Evolutionary conservation across 2,329 filamentous ascomycete species (phyloP), one percentile per base, ranked within the genome.

Genomic region (Clonostachys byssicola): DNA sequence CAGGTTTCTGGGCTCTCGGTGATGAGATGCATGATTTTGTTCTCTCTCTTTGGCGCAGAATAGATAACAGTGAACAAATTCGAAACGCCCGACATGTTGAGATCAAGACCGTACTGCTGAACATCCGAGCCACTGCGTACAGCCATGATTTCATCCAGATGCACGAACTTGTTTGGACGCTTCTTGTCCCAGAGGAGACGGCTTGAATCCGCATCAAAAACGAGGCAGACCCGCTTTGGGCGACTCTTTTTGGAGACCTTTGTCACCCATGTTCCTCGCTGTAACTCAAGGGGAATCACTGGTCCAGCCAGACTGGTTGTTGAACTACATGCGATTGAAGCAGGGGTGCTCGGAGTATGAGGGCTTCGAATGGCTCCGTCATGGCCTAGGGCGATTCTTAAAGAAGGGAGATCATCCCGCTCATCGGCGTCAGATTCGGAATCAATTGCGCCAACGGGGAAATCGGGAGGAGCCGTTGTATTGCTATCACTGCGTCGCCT

Each of bases 31-130:
- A 97, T 83, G 9, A 86, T 86, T 65, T 96, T 96, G 57, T 83
- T 86, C 16, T 86, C 85, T 51, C 85, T 86, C 56, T 90, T 88
- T 0, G 87, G 84, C 36, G 89, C 80, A 1, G 83, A 81, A 64
- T 96, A 96, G 46, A 96, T 80, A 54, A 99, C 90, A 30, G 92
- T 95, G 60, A 97, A 92, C 80, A 92, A 95, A 57, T 92, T 86
- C 38, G 83, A 79, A 6, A 80, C 72, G 45, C 85, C 79, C 1
- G 85, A 71, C 18, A 94, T 72, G 38, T 83, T 81, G 60, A 88
- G 89, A 64, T 96, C 92, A 57, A 92, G 84, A 40, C 89, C 86
- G 62, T 96, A 95, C 62, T 95, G 92, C 48, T 88, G 83, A 16
- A 92, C 89, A 61, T 97, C 89, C 12, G 80, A 80, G 16, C 89